Evolutionary conservation across 2,329 filamentous ascomycete genomes (phyloP).

Genomic region (Leptographium procerum): DNA sequence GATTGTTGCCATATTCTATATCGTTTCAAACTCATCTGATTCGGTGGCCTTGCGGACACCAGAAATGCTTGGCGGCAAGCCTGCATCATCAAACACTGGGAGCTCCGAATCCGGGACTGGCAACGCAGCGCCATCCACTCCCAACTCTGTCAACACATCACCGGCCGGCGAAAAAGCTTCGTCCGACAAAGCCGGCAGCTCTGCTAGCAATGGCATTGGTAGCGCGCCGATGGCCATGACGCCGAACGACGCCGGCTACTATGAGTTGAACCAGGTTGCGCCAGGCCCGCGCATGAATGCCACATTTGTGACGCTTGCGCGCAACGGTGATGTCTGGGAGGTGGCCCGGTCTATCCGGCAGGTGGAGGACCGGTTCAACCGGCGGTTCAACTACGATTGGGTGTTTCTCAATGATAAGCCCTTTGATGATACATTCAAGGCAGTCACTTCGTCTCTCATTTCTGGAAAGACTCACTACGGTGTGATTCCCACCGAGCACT

Average conservation of each 20-base stretch:
- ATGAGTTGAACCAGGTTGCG: constrained; percentile 38
- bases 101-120: not conserved
- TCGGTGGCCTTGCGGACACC: constrained; percentile 23
- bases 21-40: constrained; percentile 54
- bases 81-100: not conserved
- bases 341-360: constrained; percentile 92
- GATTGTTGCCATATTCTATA: constrained; percentile 66
- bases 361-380: constrained; percentile 96
- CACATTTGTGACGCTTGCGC: constrained; percentile 90
- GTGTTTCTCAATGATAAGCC: constrained; percentile 96
- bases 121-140: not conserved
- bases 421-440: constrained; percentile 89
- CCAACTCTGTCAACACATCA: not conserved
- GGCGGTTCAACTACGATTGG: constrained; percentile 96
- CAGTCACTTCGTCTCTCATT: constrained; percentile 77
- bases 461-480: constrained; percentile 90
- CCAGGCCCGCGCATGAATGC: constrained; percentile 79
- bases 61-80: constrained; percentile 10
- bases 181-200: not conserved
- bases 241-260: constrained; percentile 41
- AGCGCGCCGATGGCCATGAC: constrained; percentile 37
- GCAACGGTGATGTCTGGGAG: constrained; percentile 92
- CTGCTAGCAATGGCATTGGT: constrained; percentile 18
- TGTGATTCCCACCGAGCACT: constrained; percentile 81
- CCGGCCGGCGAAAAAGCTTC: not conserved